These are phyloP conservation scores for Ganoderma lingzhi DNA, from an alignment of 1,284 basidiomycete genomes.

Conservation along the genomic window DNA sequence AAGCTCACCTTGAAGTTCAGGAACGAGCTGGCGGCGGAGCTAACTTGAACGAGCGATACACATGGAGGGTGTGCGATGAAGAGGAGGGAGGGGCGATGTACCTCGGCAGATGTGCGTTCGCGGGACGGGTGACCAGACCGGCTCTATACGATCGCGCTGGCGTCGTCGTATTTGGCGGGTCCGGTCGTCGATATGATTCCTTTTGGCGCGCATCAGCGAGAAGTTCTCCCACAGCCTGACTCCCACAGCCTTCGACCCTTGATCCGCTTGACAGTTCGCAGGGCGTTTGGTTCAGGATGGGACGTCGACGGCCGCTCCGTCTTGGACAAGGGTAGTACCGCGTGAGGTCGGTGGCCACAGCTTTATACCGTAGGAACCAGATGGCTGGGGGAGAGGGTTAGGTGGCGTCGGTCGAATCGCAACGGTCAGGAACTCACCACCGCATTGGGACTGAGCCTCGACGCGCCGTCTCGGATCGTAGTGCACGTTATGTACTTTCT, in stretches of 20 bases:
- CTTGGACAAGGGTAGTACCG: background rate
- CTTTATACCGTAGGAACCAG: background rate
- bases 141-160: background rate
- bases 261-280: background rate
- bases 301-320: background rate
- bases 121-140: background rate
- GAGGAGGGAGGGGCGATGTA: background rate
- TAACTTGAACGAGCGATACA: background rate
- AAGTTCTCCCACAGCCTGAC: conserved; percentile 1
- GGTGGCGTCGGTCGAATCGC: background rate
- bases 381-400: background rate
- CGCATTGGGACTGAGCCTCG: background rate
- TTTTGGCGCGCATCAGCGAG: background rate
- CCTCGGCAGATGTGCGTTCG: background rate
- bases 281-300: too few species aligned
- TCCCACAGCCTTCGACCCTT: background rate
- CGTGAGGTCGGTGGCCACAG: background rate
- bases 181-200: background rate
- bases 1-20: background rate
- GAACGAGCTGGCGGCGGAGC: background rate
- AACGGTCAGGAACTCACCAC: background rate
- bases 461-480: background rate
- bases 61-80: background rate
- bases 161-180: background rate
- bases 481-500: background rate